Conservation (phyloP, 306 rosid genomes). For the Cicer arietinum region DNA sequence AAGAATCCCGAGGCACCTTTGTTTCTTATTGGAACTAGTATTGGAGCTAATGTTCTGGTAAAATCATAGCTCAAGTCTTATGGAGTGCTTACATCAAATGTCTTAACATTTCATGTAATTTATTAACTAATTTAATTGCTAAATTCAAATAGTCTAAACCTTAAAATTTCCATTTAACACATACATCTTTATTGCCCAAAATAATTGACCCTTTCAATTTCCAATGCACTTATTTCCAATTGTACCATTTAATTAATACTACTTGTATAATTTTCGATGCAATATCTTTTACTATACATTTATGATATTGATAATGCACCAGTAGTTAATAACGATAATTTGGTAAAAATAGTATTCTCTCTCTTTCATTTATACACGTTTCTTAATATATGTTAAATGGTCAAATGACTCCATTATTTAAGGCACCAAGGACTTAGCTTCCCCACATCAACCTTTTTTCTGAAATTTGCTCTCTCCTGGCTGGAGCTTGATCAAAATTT, state of each 20-base stretch:
- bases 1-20: slow-evolving; percentile 75
- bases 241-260: too few species aligned
- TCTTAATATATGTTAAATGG: too few species aligned
- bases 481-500: slow-evolving; percentile 13
- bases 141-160: slow-evolving; percentile 25
- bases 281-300: too few species aligned
- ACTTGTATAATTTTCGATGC: too few species aligned
- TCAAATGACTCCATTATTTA: too few species aligned
- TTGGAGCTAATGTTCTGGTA: slow-evolving; percentile 96
- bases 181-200: background rate
- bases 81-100: slow-evolving; percentile 25
- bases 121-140: slow-evolving; percentile 17
- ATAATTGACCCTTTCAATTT: too few species aligned
- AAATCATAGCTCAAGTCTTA: slow-evolving; percentile 36
- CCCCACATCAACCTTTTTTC: slow-evolving; percentile 6
- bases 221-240: too few species aligned
- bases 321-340: too few species aligned
- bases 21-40: slow-evolving; percentile 86
- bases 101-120: slow-evolving; percentile 25
- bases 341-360: too few species aligned
- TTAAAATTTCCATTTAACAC: slow-evolving; percentile 10
- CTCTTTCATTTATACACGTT: too few species aligned
- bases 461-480: slow-evolving; percentile 20
- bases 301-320: too few species aligned
- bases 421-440: background rate